Percentiles rank a stretch among this genome's conserved stretches.
Conservation (phyloP, 2,329 filamentous ascomycete species). For the Ambrosiella cleistominuta region DNA sequence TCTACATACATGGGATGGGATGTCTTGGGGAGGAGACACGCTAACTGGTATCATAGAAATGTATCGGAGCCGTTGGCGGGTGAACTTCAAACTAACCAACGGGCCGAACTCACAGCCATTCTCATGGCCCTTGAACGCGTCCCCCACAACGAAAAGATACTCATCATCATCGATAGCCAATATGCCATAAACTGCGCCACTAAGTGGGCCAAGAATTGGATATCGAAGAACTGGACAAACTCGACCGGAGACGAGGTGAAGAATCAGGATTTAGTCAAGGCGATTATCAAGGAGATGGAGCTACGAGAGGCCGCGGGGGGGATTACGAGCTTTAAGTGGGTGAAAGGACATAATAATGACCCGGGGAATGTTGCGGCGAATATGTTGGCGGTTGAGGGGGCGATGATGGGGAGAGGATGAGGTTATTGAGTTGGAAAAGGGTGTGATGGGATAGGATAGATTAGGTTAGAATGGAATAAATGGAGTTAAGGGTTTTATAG, state of each 20-base stretch:
- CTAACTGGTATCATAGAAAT: slow-evolving; percentile 25
- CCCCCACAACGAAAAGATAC: slow-evolving; percentile 47
- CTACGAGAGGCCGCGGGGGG: slow-evolving; percentile 43
- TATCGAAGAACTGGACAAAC: slow-evolving; percentile 61
- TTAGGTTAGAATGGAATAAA: neutral
- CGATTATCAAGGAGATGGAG: slow-evolving; percentile 52
- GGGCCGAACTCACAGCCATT: slow-evolving; percentile 84
- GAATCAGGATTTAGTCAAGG: slow-evolving; percentile 70
- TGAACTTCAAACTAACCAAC: slow-evolving; percentile 73
- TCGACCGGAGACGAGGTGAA: slow-evolving; percentile 52
- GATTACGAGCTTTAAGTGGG: slow-evolving; percentile 62
- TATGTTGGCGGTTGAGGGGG: slow-evolving; percentile 43
- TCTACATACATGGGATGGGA: slow-evolving; percentile 13
- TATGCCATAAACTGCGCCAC: slow-evolving; percentile 85
- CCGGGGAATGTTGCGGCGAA: slow-evolving; percentile 70
- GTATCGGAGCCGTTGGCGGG: slow-evolving; percentile 62
- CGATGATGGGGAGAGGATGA: neutral
- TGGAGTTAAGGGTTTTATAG: neutral
- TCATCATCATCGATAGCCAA: slow-evolving; percentile 74
- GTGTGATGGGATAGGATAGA: neutral
- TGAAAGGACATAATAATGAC: slow-evolving; percentile 66
- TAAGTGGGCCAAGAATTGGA: slow-evolving; percentile 67
- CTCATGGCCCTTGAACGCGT: slow-evolving; percentile 64
- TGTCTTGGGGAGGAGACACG: neutral
- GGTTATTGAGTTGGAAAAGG: neutral